A percentile compares a stretch with the other conserved stretches of the same genome.
Conservation (phyloP, 768 basidiomycete species). For the Suillus brevipes region DNA sequence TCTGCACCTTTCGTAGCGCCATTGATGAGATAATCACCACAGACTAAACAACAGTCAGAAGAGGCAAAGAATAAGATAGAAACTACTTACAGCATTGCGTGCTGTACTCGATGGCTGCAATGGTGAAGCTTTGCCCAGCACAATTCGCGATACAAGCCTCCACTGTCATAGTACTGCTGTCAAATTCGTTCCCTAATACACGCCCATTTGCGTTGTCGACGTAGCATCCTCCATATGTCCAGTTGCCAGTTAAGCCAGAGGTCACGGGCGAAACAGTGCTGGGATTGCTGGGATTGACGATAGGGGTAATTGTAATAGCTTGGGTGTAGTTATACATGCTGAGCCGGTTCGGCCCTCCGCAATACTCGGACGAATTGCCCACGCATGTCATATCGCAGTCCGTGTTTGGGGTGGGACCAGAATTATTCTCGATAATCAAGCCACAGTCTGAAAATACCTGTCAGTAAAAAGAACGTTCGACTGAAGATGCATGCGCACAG, state of each 20-base stretch:
- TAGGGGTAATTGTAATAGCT: constrained; percentile 42
- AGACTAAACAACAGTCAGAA: constrained; percentile 45
- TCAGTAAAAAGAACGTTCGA: not conserved
- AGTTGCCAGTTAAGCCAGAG: constrained; percentile 51
- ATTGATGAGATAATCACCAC: constrained; percentile 63
- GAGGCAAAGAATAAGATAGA: constrained; percentile 6
- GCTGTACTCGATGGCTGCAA: constrained; percentile 72
- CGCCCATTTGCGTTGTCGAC: constrained; percentile 74
- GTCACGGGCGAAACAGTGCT: constrained; percentile 45
- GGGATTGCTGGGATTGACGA: constrained; percentile 31
- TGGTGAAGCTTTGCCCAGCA: constrained; percentile 50
- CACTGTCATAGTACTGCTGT: constrained; percentile 49
- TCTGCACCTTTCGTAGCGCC: constrained; percentile 55
- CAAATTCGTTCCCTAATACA: constrained; percentile 46
- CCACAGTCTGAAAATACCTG: constrained; percentile 17
- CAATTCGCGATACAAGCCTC: constrained; percentile 66
- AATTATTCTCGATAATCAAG: constrained; percentile 18
- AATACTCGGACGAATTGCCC: constrained; percentile 64
- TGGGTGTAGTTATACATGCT: constrained; percentile 74
- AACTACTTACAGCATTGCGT: constrained; percentile 47
- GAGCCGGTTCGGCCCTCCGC: constrained; percentile 70
- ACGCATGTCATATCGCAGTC: constrained; percentile 69
- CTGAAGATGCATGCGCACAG: constrained; percentile 36
- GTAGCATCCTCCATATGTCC: constrained; percentile 66
- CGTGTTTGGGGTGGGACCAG: constrained; percentile 40